A percentile compares a stretch with the other conserved stretches of the same genome.
Evolutionary conservation across 2,329 filamentous ascomycete species (phyloP).

Genomic region (Fusarium dimerum): DNA sequence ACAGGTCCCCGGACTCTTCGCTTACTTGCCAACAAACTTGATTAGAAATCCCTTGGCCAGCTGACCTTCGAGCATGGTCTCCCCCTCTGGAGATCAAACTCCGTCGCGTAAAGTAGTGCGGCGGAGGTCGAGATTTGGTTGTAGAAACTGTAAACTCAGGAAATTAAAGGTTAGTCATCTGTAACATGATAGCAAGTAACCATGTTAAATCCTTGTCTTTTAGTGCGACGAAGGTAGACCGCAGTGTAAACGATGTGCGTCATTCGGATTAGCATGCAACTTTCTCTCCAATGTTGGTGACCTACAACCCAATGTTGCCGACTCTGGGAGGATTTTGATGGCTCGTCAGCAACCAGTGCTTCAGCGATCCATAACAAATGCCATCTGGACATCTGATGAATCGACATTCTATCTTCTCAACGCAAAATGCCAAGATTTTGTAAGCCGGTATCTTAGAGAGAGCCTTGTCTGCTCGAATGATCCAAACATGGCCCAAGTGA

Average conservation of each 20-base stretch:
- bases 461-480: slow-evolving; percentile 41
- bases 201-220: not conserved
- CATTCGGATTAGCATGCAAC: slow-evolving; percentile 48
- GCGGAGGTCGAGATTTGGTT: slow-evolving; percentile 46
- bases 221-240: slow-evolving; percentile 51
- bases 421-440: slow-evolving; percentile 42
- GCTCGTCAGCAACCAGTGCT: slow-evolving; percentile 17
- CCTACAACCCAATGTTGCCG: slow-evolving; percentile 36
- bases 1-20: no score
- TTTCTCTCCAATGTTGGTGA: slow-evolving; percentile 38
- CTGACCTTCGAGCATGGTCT: slow-evolving; percentile 4
- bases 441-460: slow-evolving; percentile 40
- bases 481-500: slow-evolving; percentile 38
- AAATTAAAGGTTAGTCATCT: slow-evolving; percentile 45
- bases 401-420: slow-evolving; percentile 37
- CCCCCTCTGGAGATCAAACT: not conserved
- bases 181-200: no score
- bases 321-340: slow-evolving; percentile 18
- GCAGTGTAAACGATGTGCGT: slow-evolving; percentile 42
- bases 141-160: slow-evolving; percentile 52
- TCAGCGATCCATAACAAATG: slow-evolving; percentile 28
- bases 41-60: no score
- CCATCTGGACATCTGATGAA: slow-evolving; percentile 37
- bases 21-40: no score
- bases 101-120: not conserved